These are phyloP conservation scores for Sphaerulina vaccinii DNA, from an alignment of 2,329 filamentous ascomycete genomes.

Conservation along the genomic window DNA sequence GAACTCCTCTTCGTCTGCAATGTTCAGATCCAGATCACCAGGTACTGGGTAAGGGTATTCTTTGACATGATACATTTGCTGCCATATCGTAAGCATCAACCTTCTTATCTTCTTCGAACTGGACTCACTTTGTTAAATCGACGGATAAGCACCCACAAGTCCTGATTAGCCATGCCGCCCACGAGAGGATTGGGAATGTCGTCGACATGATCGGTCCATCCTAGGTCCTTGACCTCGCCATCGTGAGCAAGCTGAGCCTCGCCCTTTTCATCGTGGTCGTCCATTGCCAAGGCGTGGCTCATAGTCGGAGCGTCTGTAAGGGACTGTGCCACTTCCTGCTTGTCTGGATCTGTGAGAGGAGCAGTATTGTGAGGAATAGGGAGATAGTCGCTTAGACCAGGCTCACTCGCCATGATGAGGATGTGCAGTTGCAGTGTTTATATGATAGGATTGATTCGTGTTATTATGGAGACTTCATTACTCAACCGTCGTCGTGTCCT, in stretches of 20 bases:
- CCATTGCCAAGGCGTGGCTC: slow-evolving; percentile 49
- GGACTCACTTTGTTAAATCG: slow-evolving; percentile 67
- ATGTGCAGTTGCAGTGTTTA: background rate
- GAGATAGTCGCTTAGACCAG: slow-evolving; percentile 30
- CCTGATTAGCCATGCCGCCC: slow-evolving; percentile 67
- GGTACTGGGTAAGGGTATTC: slow-evolving; percentile 60
- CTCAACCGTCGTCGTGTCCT: too few relatives aligned
- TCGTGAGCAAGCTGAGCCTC: slow-evolving; percentile 43
- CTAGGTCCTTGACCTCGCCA: slow-evolving; percentile 62
- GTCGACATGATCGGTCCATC: slow-evolving; percentile 64
- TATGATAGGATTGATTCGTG: too few relatives aligned
- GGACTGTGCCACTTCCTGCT: slow-evolving; percentile 32
- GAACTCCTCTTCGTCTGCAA: slow-evolving; percentile 79
- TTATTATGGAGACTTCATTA: background rate
- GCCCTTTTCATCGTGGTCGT: slow-evolving; percentile 50
- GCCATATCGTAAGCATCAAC: background rate
- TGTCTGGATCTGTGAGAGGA: slow-evolving; percentile 35
- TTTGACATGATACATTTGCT: slow-evolving; percentile 71
- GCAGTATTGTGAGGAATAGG: slow-evolving; percentile 36
- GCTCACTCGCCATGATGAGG: slow-evolving; percentile 13
- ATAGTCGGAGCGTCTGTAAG: slow-evolving; percentile 45
- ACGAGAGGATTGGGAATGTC: slow-evolving; percentile 61
- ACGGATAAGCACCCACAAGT: slow-evolving; percentile 69
- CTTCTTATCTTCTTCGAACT: slow-evolving; percentile 31
- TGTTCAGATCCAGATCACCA: slow-evolving; percentile 74